phyloP scores from a whole-genome alignment of 305 asterid species.

The Fraxinus sp. region DNA sequence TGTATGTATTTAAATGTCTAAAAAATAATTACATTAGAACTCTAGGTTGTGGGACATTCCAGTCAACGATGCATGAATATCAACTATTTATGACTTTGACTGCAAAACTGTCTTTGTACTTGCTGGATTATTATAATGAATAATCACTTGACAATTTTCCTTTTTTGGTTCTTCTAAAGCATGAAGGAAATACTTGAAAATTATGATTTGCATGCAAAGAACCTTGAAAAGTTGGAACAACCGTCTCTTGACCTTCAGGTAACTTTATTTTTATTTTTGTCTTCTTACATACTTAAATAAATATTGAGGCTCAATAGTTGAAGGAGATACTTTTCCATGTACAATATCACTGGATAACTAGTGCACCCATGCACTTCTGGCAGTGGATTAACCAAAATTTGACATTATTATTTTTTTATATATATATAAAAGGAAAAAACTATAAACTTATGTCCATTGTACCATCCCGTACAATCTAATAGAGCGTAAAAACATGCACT shows the following conservation, averaged over 20 bases:
- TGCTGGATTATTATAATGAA: neutral
- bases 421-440: no score
- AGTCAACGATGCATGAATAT: no score
- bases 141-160: neutral
- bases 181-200: conserved; percentile 76
- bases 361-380: neutral
- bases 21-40: neutral
- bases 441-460: neutral
- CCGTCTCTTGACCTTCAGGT: conserved; percentile 84
- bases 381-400: neutral
- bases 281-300: neutral
- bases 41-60: neutral
- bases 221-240: conserved; percentile 62
- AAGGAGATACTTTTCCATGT: neutral
- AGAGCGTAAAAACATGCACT: neutral
- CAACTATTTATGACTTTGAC: neutral
- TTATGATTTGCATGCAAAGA: conserved; percentile 66
- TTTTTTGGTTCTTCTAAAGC: conserved; percentile 29
- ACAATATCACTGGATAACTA: neutral
- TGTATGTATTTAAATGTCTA: no score
- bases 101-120: neutral
- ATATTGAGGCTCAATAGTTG: neutral
- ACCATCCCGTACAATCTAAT: neutral
- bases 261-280: neutral
- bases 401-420: neutral